These are phyloP conservation scores for Plantago lanceolata DNA, from an alignment of 305 asterid genomes.

Conservation along the genomic window DNA sequence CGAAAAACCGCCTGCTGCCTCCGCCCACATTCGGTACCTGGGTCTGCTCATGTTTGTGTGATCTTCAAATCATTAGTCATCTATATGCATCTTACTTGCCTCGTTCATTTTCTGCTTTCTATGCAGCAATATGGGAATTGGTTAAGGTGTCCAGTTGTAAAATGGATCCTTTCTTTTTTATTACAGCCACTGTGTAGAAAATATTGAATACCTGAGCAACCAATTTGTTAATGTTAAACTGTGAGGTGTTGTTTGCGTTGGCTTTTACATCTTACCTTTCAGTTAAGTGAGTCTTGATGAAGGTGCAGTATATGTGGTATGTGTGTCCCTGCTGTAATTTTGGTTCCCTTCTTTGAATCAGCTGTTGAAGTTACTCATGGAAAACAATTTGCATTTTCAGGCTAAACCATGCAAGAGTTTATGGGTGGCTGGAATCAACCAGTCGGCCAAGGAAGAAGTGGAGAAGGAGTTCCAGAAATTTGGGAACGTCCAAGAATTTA, in stretches of 20 bases:
- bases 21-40: too few species aligned
- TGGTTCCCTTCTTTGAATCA: background rate
- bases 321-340: conserved; percentile 9
- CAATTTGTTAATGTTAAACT: too few species aligned
- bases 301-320: background rate
- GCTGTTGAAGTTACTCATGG: conserved; percentile 13
- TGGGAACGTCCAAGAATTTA: conserved; percentile 79
- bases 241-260: background rate
- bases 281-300: background rate
- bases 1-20: too few species aligned
- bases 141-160: too few species aligned
- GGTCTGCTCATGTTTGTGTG: too few species aligned
- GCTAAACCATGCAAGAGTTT: conserved; percentile 92
- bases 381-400: conserved; percentile 37
- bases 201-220: background rate
- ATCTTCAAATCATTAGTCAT: too few species aligned
- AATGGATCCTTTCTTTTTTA: too few species aligned
- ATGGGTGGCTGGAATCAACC: conserved; percentile 94
- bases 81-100: too few species aligned
- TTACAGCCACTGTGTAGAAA: too few species aligned
- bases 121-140: too few species aligned
- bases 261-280: background rate
- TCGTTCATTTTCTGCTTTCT: too few species aligned
- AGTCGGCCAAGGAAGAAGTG: conserved; percentile 72
- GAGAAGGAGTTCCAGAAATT: conserved; percentile 76